phyloP scores from a whole-genome alignment of 73 alveolate genomes.

The Tetrahymena elliotti region DNA sequence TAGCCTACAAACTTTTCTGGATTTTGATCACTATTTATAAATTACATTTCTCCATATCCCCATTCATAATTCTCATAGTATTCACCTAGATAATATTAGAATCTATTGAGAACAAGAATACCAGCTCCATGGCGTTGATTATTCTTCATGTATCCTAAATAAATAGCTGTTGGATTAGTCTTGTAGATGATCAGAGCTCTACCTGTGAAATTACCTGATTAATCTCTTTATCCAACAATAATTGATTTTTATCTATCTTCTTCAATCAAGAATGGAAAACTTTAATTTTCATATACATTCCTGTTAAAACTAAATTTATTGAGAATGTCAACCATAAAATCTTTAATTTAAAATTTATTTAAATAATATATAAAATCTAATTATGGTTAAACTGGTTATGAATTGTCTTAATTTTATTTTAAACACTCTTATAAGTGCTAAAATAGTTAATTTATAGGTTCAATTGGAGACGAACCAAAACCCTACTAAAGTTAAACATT shows the following conservation, averaged over 20 bases:
- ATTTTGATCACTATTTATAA: no score
- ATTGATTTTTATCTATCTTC: background rate
- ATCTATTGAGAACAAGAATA: background rate
- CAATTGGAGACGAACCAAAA: no score
- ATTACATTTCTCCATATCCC: background rate
- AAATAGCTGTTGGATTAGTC: background rate
- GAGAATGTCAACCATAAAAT: no score
- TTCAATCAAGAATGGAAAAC: background rate
- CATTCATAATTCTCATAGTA: background rate
- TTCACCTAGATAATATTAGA: background rate
- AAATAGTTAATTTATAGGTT: no score
- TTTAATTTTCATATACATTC: background rate
- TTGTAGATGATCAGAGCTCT: background rate
- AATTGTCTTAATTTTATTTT: no score
- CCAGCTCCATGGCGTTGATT: background rate
- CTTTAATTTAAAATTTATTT: no score
- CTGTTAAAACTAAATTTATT: background rate
- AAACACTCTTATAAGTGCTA: no score
- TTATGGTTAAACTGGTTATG: no score
- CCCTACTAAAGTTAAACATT: no score
- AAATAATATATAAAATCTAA: no score
- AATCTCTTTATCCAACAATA: background rate
- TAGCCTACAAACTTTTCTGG: background rate
- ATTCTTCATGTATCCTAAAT: background rate
- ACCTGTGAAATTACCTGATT: background rate